These are phyloP conservation scores for Jamesozyma lodderae DNA, from an alignment of 805 yeast genomes.

Conservation along the genomic window DNA sequence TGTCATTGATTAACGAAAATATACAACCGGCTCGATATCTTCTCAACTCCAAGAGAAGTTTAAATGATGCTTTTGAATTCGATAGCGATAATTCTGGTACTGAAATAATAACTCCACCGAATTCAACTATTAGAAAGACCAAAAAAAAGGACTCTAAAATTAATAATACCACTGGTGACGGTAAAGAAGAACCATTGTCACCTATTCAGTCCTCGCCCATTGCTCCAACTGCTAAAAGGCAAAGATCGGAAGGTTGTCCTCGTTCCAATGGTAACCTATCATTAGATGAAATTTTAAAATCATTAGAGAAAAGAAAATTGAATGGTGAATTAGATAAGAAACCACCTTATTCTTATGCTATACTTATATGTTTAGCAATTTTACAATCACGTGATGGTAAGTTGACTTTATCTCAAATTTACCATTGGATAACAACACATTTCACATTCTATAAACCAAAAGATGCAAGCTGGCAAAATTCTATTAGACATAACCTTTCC, in stretches of 20 bases:
- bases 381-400: slow-evolving; percentile 30
- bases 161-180: background rate
- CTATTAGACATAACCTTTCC: slow-evolving; percentile 88
- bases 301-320: slow-evolving; percentile 15
- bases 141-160: slow-evolving; percentile 1
- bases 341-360: slow-evolving; percentile 93
- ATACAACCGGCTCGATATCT: no score
- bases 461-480: slow-evolving; percentile 96
- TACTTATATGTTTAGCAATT: slow-evolving; percentile 43
- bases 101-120: slow-evolving; percentile 25
- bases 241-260: slow-evolving; percentile 22
- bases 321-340: slow-evolving; percentile 33
- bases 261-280: slow-evolving; percentile 27
- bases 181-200: slow-evolving; percentile 18
- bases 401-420: slow-evolving; percentile 74
- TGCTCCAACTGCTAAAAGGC: slow-evolving; percentile 22
- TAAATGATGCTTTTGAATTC: slow-evolving; percentile 3
- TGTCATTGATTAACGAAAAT: no score
- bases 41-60: slow-evolving; percentile 12
- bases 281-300: slow-evolving; percentile 22
- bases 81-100: slow-evolving; percentile 1
- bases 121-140: slow-evolving; percentile 17
- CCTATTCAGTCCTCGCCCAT: slow-evolving; percentile 29
- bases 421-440: slow-evolving; percentile 83
- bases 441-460: slow-evolving; percentile 74